Conservation (phyloP, 129 eudicot species). For the Apium graveolens region DNA sequence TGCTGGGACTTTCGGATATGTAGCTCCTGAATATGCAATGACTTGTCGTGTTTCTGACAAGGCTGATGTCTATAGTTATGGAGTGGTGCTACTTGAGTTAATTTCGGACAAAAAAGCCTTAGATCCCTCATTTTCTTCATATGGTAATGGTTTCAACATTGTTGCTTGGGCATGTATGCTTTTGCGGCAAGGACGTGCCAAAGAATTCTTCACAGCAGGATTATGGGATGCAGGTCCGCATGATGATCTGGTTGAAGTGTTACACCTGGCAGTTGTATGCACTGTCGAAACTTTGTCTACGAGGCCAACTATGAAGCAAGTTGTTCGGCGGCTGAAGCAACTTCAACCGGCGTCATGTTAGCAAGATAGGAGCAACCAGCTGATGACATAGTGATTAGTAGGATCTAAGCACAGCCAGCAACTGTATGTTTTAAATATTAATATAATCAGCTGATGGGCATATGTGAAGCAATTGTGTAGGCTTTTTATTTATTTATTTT, state of each 20-base stretch:
- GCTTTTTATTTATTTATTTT: too few relatives aligned
- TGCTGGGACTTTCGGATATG: conserved; percentile 85
- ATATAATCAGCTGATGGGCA: too few relatives aligned
- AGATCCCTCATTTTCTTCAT: conserved; percentile 79
- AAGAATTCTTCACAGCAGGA: conserved; percentile 80
- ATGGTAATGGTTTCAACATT: conserved; percentile 84
- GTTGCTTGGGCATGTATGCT: conserved; percentile 91
- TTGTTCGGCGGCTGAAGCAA: conserved; percentile 75
- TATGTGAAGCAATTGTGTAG: too few relatives aligned
- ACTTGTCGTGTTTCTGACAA: conserved; percentile 93
- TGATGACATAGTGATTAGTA: conserved; percentile 17
- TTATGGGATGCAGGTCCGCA: conserved; percentile 93
- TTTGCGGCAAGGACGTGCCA: conserved; percentile 68
- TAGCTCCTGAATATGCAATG: conserved; percentile 90
- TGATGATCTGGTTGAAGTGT: conserved; percentile 85
- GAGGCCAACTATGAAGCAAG: conserved; percentile 85
- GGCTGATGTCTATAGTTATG: conserved; percentile 90
- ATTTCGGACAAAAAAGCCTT: conserved; percentile 74
- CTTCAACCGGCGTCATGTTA: conserved; percentile 86
- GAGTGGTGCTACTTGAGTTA: conserved; percentile 80
- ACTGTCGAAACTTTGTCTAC: conserved; percentile 77
- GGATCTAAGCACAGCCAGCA: conserved; percentile 20
- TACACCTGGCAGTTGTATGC: conserved; percentile 74
- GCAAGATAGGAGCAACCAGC: conserved; percentile 19
- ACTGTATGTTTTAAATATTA: conserved; percentile 9